A percentile compares a stretch with the other conserved stretches of the same genome.
Conservation (phyloP, 352 stramenopile genomes). For the Plasmopara muralis region DNA sequence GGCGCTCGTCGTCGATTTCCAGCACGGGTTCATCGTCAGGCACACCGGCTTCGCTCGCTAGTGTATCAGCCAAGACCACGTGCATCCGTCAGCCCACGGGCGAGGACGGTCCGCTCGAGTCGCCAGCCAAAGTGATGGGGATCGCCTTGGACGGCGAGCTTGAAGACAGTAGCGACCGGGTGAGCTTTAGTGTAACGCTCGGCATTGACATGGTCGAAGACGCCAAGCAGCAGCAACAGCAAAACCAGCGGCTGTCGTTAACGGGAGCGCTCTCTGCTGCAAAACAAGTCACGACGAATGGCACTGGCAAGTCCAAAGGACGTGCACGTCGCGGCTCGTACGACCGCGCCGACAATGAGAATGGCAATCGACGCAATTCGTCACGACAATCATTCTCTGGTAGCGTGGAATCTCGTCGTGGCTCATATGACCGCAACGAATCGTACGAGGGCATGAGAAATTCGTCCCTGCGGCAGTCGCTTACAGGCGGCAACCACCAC, state of each 20-base stretch:
- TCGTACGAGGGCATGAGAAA: conserved; percentile 26
- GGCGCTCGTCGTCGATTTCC: conserved; percentile 39
- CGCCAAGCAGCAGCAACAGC: conserved; percentile 49
- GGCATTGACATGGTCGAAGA: conserved; percentile 58
- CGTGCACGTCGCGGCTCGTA: conserved; percentile 48
- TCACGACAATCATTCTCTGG: conserved; percentile 32
- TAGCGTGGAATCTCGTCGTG: conserved; percentile 27
- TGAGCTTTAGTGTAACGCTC: conserved; percentile 83
- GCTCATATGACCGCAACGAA: conserved; percentile 49
- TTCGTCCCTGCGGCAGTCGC: conserved; percentile 34
- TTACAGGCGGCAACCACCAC: conserved; percentile 31
- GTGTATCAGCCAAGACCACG: background rate
- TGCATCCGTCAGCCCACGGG: conserved; percentile 69
- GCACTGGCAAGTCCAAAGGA: conserved; percentile 28
- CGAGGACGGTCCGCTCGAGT: conserved; percentile 59
- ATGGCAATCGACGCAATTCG: conserved; percentile 30
- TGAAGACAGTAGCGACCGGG: conserved; percentile 46
- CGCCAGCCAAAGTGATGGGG: conserved; percentile 76
- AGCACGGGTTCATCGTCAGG: conserved; percentile 28
- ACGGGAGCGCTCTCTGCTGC: conserved; percentile 23
- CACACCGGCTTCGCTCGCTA: conserved; percentile 17
- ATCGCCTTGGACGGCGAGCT: conserved; percentile 55
- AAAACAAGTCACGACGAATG: conserved; percentile 23
- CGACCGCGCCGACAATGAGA: conserved; percentile 35
- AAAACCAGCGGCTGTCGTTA: conserved; percentile 33